Conservation (phyloP, 2,329 filamentous ascomycete genomes). For the Neonectria neomacrospora region DNA sequence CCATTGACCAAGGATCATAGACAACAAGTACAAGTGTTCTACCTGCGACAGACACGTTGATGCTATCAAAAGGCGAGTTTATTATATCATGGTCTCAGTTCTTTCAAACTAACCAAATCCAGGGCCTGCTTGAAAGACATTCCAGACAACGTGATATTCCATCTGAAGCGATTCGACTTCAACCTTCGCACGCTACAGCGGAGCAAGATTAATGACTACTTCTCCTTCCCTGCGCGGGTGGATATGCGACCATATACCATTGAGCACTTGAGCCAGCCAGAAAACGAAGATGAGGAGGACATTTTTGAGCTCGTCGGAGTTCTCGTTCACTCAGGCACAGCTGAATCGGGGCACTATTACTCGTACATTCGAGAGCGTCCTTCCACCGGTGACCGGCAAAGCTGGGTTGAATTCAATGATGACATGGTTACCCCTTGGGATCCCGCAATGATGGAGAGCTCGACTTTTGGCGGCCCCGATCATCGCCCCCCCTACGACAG, state of each 20-base stretch:
- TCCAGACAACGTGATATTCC: slow-evolving; percentile 94
- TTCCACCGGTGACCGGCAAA: slow-evolving; percentile 55
- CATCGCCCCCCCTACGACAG: slow-evolving; percentile 60
- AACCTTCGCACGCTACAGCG: slow-evolving; percentile 80
- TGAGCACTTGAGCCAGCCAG: slow-evolving; percentile 78
- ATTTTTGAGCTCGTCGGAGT: slow-evolving; percentile 94
- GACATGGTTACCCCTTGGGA: slow-evolving; percentile 83
- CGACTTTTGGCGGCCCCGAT: slow-evolving; percentile 82
- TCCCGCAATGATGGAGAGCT: slow-evolving; percentile 74
- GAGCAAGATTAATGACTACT: slow-evolving; percentile 95
- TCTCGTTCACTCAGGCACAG: slow-evolving; percentile 91
- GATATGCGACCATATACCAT: slow-evolving; percentile 92
- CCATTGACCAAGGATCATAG: slow-evolving; percentile 54
- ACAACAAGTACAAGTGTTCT: slow-evolving; percentile 98
- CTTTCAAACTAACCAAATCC: slow-evolving; percentile 12
- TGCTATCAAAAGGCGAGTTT: slow-evolving; percentile 82
- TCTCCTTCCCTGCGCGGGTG: slow-evolving; percentile 84
- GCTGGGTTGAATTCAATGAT: slow-evolving; percentile 96
- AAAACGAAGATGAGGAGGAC: slow-evolving; percentile 70
- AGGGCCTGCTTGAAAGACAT: slow-evolving; percentile 92
- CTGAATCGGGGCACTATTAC: slow-evolving; percentile 96
- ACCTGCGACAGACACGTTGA: slow-evolving; percentile 89
- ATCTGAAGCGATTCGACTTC: slow-evolving; percentile 89
- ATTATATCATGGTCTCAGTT: neutral
- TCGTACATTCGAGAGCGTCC: slow-evolving; percentile 90